Evolutionary conservation across 2,329 filamentous ascomycete genomes (phyloP).

Genomic region (Fusarium penzigii): DNA sequence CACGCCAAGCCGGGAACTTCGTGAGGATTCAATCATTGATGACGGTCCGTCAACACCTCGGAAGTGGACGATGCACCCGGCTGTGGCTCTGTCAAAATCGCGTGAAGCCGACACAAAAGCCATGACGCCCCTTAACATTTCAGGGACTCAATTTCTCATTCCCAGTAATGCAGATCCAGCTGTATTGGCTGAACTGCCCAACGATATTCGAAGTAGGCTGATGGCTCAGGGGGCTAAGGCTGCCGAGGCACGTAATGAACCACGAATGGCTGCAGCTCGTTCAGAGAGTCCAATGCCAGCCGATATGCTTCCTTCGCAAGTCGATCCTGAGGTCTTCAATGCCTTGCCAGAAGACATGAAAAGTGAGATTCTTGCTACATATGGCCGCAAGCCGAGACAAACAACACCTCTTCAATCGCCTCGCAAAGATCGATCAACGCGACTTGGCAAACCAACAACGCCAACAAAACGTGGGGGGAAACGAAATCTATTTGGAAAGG

Average conservation of each 20-base stretch:
- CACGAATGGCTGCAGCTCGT: constrained; percentile 32
- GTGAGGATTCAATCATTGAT: constrained; percentile 51
- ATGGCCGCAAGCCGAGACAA: constrained; percentile 46
- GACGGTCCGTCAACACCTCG: constrained; percentile 55
- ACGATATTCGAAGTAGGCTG: constrained; percentile 77
- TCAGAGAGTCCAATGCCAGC: constrained; percentile 43
- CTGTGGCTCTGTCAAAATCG: constrained; percentile 51
- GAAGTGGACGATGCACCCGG: constrained; percentile 56
- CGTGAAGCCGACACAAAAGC: constrained; percentile 54
- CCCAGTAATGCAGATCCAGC: constrained; percentile 78
- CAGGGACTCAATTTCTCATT: constrained; percentile 89
- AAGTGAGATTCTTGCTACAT: constrained; percentile 76
- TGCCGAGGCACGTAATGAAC: constrained; percentile 25
- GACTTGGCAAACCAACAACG: constrained; percentile 55
- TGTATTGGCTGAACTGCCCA: constrained; percentile 81
- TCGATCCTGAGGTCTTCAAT: constrained; percentile 82
- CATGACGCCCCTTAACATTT: constrained; percentile 71
- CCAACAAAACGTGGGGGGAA: constrained; percentile 65
- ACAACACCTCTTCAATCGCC: constrained; percentile 51
- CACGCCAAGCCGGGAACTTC: constrained; percentile 31
- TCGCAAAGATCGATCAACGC: constrained; percentile 55
- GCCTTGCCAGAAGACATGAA: constrained; percentile 85
- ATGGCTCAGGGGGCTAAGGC: constrained; percentile 54
- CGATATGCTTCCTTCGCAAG: constrained; percentile 66
- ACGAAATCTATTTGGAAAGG: constrained; percentile 43